A percentile compares a stretch with the other conserved stretches of the same genome.
Conservation (phyloP, 106 monocot species). For the Apostasia ramifera region DNA sequence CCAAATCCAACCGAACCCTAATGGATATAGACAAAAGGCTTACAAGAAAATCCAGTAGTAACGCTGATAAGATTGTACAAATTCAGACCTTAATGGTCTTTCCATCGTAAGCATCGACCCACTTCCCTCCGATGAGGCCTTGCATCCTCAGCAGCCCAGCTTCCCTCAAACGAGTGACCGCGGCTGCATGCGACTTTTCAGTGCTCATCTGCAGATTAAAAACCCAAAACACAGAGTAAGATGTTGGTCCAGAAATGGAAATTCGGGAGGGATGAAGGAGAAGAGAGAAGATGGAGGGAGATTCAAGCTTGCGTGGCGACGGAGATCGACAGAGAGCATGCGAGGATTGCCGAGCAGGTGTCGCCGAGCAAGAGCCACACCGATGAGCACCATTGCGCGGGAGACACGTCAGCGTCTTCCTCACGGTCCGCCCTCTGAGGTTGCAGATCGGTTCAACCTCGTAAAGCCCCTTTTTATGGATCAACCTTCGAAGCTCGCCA, state of each 20-base stretch:
- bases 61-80: not conserved
- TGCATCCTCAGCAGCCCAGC: slow-evolving; percentile 60
- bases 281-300: not conserved
- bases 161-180: slow-evolving; percentile 36
- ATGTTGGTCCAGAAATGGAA: not conserved
- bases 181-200: not conserved
- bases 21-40: too few relatives aligned
- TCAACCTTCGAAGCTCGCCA: too few relatives aligned
- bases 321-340: not conserved
- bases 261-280: not conserved
- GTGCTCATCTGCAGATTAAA: not conserved
- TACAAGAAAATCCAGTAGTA: too few relatives aligned
- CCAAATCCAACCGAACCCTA: too few relatives aligned
- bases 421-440: too few relatives aligned
- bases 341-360: not conserved
- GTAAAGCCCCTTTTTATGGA: too few relatives aligned
- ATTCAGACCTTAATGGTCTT: slow-evolving; percentile 65
- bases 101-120: slow-evolving; percentile 87
- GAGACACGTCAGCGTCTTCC: too few relatives aligned
- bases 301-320: slow-evolving; percentile 1
- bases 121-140: slow-evolving; percentile 74
- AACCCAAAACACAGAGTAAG: not conserved
- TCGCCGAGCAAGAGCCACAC: not conserved
- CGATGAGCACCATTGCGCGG: not conserved
- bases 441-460: too few relatives aligned